phyloP scores from a whole-genome alignment of 257 asterid genomes.

The Asclepias syriaca region DNA sequence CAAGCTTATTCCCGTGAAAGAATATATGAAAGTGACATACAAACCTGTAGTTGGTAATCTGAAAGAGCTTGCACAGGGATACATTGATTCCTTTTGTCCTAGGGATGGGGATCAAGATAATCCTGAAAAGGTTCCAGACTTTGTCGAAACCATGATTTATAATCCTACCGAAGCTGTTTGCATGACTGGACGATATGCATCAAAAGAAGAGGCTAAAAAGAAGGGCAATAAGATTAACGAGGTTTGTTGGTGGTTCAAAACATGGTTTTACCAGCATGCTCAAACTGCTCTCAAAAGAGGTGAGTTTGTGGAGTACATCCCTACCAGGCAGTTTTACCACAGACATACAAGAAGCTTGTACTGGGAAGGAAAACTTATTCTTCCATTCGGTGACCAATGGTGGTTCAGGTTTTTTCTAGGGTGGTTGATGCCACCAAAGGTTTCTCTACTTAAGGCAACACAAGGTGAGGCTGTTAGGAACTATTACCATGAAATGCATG shows the following conservation, averaged over 20 bases:
- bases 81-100: conserved; percentile 77
- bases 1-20: conserved; percentile 83
- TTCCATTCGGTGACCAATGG: conserved; percentile 88
- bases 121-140: conserved; percentile 76
- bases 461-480: conserved; percentile 91
- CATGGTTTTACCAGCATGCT: conserved; percentile 99
- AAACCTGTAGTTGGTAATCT: conserved; percentile 75
- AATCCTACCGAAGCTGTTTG: conserved; percentile 65
- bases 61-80: conserved; percentile 75
- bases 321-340: conserved; percentile 90
- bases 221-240: conserved; percentile 73
- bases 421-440: conserved; percentile 97
- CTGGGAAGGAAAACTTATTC: conserved; percentile 98
- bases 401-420: conserved; percentile 90
- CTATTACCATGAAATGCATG: conserved; percentile 95
- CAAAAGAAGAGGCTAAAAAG: conserved; percentile 83
- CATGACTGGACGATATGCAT: conserved; percentile 81
- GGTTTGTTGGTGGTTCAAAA: conserved; percentile 96
- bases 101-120: conserved; percentile 88
- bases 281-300: conserved; percentile 84
- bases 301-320: conserved; percentile 86
- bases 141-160: conserved; percentile 87
- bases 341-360: conserved; percentile 93
- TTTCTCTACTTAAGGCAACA: conserved; percentile 90
- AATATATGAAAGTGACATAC: conserved; percentile 84